Percentiles rank a stretch among this genome's conserved stretches.
Conservation (phyloP, 129 eudicot genomes). For the Helianthus annuus region HanXRQr2.0-SUNRISE NC_035447.2:57637-58136, state of each 20-base stretch:
- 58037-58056: background rate
- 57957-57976: background rate
- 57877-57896: constrained; percentile 65
- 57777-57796: constrained; percentile 82
- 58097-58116: background rate
- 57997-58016: background rate
- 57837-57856: constrained; percentile 56
- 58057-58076: background rate
- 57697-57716: constrained; percentile 79
- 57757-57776: constrained; percentile 82
- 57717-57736: constrained; percentile 92
- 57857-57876: constrained; percentile 53
- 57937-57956: no score
- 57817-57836: constrained; percentile 23
- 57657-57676: constrained; percentile 84
- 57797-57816: constrained; percentile 70
- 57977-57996: background rate
- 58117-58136: background rate
- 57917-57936: background rate
- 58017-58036: background rate
- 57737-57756: constrained; percentile 83
- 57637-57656: constrained; percentile 89
- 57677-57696: constrained; percentile 87
- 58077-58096: background rate
- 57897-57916: constrained; percentile 54